A percentile compares a stretch with the other conserved stretches of the same genome.
phyloP scores from a whole-genome alignment of 2,329 filamentous ascomycete genomes.

The Penicillium verrucosum region DNA sequence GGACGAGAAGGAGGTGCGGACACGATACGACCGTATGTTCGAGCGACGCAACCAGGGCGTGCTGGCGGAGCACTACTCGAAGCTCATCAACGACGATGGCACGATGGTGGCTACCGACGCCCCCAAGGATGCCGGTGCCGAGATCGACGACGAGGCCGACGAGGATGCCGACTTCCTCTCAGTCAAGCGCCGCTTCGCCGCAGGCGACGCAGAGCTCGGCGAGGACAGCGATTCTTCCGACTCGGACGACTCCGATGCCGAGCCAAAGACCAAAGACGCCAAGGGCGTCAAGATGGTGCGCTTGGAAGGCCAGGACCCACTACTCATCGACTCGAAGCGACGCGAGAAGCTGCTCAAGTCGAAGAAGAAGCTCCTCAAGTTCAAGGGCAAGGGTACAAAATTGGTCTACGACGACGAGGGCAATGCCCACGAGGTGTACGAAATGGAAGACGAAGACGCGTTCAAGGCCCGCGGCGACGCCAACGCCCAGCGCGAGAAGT shows the following conservation, averaged over 20 bases:
- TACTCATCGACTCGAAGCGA: constrained; percentile 90
- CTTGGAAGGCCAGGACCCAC: constrained; percentile 63
- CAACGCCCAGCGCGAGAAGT: constrained; percentile 70
- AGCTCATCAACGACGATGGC: constrained; percentile 67
- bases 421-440: constrained; percentile 77
- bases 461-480: constrained; percentile 74
- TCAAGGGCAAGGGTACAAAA: constrained; percentile 81
- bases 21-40: constrained; percentile 98
- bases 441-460: constrained; percentile 78
- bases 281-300: constrained; percentile 42
- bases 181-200: constrained; percentile 81
- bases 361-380: constrained; percentile 90
- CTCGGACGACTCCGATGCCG: constrained; percentile 44
- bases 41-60: constrained; percentile 95
- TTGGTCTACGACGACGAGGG: constrained; percentile 92
- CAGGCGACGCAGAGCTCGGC: constrained; percentile 57
- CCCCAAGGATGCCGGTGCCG: constrained; percentile 25
- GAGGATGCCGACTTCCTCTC: constrained; percentile 79
- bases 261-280: constrained; percentile 24
- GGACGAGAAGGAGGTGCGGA: constrained; percentile 64
- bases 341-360: constrained; percentile 92
- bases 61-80: constrained; percentile 87
- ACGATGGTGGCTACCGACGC: constrained; percentile 37
- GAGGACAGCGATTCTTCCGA: constrained; percentile 20
- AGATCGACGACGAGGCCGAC: constrained; percentile 51